Conservation (phyloP, 2,329 filamentous ascomycete genomes). For the Sporothrix mexicana region DNA sequence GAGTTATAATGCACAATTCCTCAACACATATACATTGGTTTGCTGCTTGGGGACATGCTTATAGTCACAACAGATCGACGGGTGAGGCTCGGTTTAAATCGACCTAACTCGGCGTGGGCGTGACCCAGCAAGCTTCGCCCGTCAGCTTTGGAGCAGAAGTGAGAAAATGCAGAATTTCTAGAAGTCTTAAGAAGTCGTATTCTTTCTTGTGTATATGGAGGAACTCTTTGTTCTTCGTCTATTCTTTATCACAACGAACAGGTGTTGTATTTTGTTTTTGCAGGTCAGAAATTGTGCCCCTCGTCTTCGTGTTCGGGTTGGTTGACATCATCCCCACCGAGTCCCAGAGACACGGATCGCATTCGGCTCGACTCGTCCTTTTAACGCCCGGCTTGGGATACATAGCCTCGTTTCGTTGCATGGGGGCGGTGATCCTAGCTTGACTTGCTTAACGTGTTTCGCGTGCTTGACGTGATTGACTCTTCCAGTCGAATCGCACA, state of each 20-base stretch:
- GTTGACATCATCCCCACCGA: neutral
- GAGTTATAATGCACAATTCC: neutral
- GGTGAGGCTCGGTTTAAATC: neutral
- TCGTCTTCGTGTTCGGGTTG: constrained; percentile 22
- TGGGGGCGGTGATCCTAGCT: neutral
- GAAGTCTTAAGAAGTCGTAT: neutral
- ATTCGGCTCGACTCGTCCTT: constrained; percentile 15
- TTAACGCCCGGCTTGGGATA: constrained; percentile 15
- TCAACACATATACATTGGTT: neutral
- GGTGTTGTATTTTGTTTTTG: too few relatives aligned
- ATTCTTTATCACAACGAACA: neutral
- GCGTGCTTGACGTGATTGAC: neutral
- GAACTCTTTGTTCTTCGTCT: too few relatives aligned
- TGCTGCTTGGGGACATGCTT: constrained; percentile 1
- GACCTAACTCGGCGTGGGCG: constrained; percentile 3
- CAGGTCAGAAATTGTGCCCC: neutral
- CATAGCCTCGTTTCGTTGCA: neutral
- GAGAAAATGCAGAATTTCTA: neutral
- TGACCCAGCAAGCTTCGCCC: neutral
- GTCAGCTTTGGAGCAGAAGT: constrained; percentile 7
- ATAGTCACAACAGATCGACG: neutral
- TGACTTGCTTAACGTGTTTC: neutral
- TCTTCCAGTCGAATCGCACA: neutral
- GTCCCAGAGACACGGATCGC: constrained; percentile 11
- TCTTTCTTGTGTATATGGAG: neutral